Evolutionary conservation across 768 basidiomycete species (phyloP), one percentile per base, ranked within the genome.

Genomic region (Pisolithus tinctorius): DNA sequence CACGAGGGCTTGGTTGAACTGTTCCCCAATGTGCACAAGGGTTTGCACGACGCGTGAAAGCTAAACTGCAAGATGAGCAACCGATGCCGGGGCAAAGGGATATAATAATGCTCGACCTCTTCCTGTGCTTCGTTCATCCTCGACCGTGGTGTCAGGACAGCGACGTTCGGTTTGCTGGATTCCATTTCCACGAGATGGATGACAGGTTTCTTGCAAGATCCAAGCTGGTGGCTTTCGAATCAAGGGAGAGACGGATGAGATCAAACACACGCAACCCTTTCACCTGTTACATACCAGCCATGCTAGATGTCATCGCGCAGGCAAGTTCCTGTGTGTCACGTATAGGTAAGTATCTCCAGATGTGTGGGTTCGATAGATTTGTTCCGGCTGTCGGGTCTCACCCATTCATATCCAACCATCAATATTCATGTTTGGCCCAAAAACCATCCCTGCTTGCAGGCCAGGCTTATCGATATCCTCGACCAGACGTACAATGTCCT

Each of bases 1-100:
- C n/a, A 57, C 38, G 37, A 60, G 46, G 1, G 42, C 53, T 3
- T 63, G 54, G 39, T 52, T 53, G 42, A 66, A 69, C 56, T 69
- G 69, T 31, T 60, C 56, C 29, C 69, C 66, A n/a, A 72, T 62
- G 16, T 48, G 54, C 6, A 55, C 53, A 20, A 70, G 59, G 31
- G 56, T 55, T 2, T 60, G 48, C 7, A 62, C 64, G 38, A 69
- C 66, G 47, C 63, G 60, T 8, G 63, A 48, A 48, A 67, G 49
- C 58, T 63, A 29, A 30, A 50, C 38, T 34, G 20, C 20, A 25
- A 23, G 17, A 20, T 47, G 17, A 43, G 31, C 31, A 6, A 50
- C 45, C 34, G 20, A 16, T 30, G 25, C 29, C 25, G 26, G 6
- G 23, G 30, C 30, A 14, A 14, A 38, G 39, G 5, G 47, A 38